phyloP scores from a whole-genome alignment of 805 yeast genomes.

The Candida krabiensis region DNA sequence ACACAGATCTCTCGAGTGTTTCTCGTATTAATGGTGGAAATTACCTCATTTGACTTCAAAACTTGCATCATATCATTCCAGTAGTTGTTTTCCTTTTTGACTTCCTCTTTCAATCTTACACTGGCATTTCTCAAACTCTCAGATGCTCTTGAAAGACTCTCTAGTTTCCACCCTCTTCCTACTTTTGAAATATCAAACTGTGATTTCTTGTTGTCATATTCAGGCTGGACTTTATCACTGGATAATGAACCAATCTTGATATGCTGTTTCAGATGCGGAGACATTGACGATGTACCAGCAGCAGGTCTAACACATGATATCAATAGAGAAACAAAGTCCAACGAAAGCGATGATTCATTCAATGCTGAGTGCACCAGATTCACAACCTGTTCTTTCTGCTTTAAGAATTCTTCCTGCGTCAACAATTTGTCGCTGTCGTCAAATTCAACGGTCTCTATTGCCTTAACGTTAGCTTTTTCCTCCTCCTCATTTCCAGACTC shows the following conservation, averaged over 20 bases:
- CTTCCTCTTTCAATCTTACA: constrained; percentile 50
- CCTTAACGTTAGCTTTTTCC: constrained; percentile 15
- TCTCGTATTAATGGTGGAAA: constrained; percentile 66
- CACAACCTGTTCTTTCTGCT: constrained; percentile 53
- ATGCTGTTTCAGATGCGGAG: constrained; percentile 73
- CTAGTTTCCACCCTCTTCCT: constrained; percentile 83
- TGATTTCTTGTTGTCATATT: constrained; percentile 20
- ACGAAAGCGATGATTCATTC: constrained; percentile 84
- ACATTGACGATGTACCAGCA: constrained; percentile 84
- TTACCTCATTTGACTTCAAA: constrained; percentile 53
- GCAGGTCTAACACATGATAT: constrained; percentile 82
- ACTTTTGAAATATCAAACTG: constrained; percentile 35
- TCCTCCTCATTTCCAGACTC: constrained; percentile 20
- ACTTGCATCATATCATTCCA: constrained; percentile 56
- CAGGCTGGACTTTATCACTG: constrained; percentile 39
- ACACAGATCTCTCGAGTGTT: constrained; percentile 63
- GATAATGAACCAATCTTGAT: constrained; percentile 76
- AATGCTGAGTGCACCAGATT: constrained; percentile 62
- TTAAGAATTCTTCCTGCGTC: constrained; percentile 44
- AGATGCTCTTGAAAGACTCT: constrained; percentile 60
- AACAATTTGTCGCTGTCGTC: constrained; percentile 6
- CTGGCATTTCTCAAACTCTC: constrained; percentile 51
- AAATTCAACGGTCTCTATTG: constrained; percentile 21
- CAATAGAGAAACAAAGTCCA: constrained; percentile 83
- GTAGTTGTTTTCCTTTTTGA: constrained; percentile 60